Evolutionary conservation across 2,329 filamentous ascomycete species (phyloP).

Genomic region (Neonectria neomacrospora): DNA sequence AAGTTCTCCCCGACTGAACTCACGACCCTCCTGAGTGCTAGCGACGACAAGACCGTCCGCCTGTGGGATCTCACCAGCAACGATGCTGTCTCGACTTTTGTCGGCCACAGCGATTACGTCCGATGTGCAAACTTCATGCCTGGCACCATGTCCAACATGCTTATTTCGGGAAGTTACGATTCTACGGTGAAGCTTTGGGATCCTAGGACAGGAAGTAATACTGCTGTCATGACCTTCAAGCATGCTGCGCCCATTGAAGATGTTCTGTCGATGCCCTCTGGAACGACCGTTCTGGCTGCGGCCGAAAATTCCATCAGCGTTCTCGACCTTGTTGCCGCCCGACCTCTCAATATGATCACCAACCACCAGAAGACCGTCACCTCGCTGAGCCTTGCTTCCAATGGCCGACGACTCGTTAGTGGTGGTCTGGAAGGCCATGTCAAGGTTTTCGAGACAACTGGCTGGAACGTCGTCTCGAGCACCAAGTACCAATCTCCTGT

Average conservation of each 20-base stretch:
- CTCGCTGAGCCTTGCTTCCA: conserved; percentile 81
- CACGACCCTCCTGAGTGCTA: conserved; percentile 87
- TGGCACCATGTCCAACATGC: conserved; percentile 73
- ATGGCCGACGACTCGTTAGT: conserved; percentile 82
- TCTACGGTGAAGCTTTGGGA: conserved; percentile 95
- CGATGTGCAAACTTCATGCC: conserved; percentile 89
- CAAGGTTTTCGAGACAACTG: conserved; percentile 94
- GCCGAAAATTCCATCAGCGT: conserved; percentile 90
- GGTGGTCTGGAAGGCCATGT: conserved; percentile 95
- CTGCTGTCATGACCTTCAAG: conserved; percentile 90
- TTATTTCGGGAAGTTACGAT: conserved; percentile 95
- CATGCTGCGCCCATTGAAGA: conserved; percentile 89
- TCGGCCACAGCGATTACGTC: conserved; percentile 93
- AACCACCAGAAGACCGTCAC: conserved; percentile 99
- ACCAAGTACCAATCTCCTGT: conserved; percentile 94
- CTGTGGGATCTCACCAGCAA: conserved; percentile 93
- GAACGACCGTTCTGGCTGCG: conserved; percentile 86
- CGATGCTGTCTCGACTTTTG: conserved; percentile 79
- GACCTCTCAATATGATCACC: conserved; percentile 84
- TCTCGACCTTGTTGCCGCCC: conserved; percentile 90
- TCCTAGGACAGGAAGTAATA: conserved; percentile 74
- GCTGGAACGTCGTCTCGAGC: conserved; percentile 96
- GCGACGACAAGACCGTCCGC: conserved; percentile 91
- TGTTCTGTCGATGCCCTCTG: conserved; percentile 87
- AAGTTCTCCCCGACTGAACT: conserved; percentile 91